Evolutionary conservation across 2,329 filamentous ascomycete genomes (phyloP).

Genomic region (Nemania serpens): DNA sequence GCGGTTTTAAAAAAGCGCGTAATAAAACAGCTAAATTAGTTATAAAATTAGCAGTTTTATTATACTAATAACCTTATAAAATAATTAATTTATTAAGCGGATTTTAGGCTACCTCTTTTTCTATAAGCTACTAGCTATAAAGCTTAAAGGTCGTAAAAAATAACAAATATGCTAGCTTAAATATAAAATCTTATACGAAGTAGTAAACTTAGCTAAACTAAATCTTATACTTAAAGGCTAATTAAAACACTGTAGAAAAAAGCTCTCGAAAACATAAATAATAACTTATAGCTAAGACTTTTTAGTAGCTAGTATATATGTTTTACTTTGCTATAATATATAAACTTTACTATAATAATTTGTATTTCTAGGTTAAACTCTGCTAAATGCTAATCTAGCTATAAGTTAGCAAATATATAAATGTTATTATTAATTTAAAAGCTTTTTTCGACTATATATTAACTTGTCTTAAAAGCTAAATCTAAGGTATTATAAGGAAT

Average conservation of each 20-base stretch:
- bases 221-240: not conserved
- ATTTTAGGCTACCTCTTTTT: slow-evolving; percentile 4
- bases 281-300: slow-evolving; percentile 4
- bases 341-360: not conserved
- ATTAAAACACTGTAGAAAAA: not conserved
- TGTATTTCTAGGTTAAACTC: not conserved
- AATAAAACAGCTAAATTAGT: slow-evolving; percentile 12
- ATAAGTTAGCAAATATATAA: not conserved
- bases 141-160: slow-evolving; percentile 3
- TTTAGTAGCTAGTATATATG: not conserved
- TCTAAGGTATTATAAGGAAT: not conserved
- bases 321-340: not conserved
- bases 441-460: not conserved
- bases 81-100: slow-evolving; percentile 2
- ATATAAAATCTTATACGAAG: not conserved
- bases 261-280: slow-evolving; percentile 1
- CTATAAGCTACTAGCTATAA: not conserved
- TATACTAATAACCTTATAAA: not conserved
- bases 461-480: not conserved
- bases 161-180: slow-evolving; percentile 5
- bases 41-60: slow-evolving; percentile 2
- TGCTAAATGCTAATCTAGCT: not conserved
- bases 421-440: not conserved
- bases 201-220: slow-evolving; percentile 2
- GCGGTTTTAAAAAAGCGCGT: not conserved